These are phyloP conservation scores for Plasmodium inui DNA, from an alignment of 169 alveolate species.

Conservation along the genomic window DNA sequence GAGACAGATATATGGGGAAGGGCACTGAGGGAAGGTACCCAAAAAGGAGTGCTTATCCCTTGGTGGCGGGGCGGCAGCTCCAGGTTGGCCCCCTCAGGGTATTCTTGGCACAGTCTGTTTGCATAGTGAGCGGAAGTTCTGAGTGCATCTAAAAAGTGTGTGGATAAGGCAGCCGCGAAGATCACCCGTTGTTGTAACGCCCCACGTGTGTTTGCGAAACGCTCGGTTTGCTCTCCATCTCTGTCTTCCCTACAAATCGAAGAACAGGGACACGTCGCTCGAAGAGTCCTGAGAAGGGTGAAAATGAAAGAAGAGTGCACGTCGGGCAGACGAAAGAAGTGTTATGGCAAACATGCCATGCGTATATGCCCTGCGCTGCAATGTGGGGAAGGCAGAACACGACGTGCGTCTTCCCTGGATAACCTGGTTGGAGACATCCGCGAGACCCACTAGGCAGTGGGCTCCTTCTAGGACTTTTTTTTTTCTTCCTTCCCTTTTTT, in stretches of 20 bases:
- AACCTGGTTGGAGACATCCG: neutral
- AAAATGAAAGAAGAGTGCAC: neutral
- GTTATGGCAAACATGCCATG: neutral
- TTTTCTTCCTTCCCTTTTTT: neutral
- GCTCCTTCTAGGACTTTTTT: neutral
- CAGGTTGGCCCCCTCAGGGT: neutral
- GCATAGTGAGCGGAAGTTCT: too few relatives aligned
- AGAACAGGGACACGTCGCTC: constrained; percentile 40
- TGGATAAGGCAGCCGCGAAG: neutral
- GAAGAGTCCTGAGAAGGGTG: constrained; percentile 38
- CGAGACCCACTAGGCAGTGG: neutral
- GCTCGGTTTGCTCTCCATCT: neutral
- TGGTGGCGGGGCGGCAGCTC: too few relatives aligned
- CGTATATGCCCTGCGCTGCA: neutral
- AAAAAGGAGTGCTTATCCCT: too few relatives aligned
- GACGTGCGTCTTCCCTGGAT: too few relatives aligned
- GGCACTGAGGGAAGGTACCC: too few relatives aligned
- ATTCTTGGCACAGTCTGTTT: too few relatives aligned
- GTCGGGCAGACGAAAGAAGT: neutral
- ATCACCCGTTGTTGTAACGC: neutral
- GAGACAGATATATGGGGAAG: too few relatives aligned
- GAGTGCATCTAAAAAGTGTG: neutral
- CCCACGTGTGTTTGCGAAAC: neutral
- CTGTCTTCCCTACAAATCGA: constrained; percentile 17
- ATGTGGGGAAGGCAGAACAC: neutral